Evolutionary conservation across 1,139 yeast genomes (phyloP), one percentile per base, ranked within the genome.

Genomic region (Lizanozyma gosingica): DNA sequence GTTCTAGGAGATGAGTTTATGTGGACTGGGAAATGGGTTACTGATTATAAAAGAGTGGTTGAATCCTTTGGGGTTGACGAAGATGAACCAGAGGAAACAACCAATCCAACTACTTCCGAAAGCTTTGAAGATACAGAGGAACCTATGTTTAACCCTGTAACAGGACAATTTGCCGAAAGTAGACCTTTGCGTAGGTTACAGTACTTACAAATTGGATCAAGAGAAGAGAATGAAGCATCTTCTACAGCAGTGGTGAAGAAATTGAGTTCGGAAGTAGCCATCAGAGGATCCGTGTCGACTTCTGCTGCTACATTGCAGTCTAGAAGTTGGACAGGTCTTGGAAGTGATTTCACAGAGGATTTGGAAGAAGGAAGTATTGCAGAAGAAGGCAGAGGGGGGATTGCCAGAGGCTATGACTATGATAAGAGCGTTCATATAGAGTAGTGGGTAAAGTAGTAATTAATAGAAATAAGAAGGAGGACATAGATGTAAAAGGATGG

Each of bases 21-120:
- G 2, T 90, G 97, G 97, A 81, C 92, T 0, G 97, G 97, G 1
- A 73, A 83, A 50, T 92, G 98, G 98, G 75, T 85, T 14, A 80
- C 90, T 0, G 94, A 85, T 50, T 87, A 88, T 57, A 68, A 75
- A 34, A 63, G 62, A 14, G 72, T 81, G 1, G 11, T 54, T 83
- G 45, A 52, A 55, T n/a, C 54, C 54, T 4, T 46, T 50, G 40
- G 50, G 2, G 47, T 45, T 3, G 49, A 45, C 2, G 48, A 48
- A 1, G 54, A 50, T 2, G 49, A 50, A 1, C 46, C 46, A 2
- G 47, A 41, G 14, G 50, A 45, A 3, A 48, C 41, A 8, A 51
- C 50, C 2, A 43, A 45, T 2, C 50, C 46, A 9, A 50, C 41
- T 1, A 41, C 38, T 2, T 46, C 42, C 1, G 56, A 51, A 0